Conservation (phyloP, 305 asterid genomes). For the Fraxinus velutina region DNA sequence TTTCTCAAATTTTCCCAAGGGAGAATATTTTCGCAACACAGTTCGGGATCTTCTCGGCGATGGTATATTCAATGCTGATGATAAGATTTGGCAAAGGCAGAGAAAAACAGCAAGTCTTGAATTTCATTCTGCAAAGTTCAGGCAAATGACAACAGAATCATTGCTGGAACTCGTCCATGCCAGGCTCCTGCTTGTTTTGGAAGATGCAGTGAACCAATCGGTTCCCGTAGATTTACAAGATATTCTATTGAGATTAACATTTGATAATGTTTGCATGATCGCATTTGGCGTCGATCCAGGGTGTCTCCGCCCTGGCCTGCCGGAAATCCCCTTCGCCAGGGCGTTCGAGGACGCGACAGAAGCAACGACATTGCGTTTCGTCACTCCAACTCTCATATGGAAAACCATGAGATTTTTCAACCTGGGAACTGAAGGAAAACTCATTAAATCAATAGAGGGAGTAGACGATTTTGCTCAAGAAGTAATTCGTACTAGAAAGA, state of each 20-base stretch:
- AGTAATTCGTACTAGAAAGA: conserved; percentile 66
- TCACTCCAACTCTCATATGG: conserved; percentile 78
- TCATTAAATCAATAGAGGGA: conserved; percentile 46
- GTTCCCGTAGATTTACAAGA: conserved; percentile 61
- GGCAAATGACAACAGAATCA: conserved; percentile 63
- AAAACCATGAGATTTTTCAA: conserved; percentile 51
- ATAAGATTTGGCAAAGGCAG: conserved; percentile 69
- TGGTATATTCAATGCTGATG: conserved; percentile 85
- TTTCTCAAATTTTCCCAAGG: conserved; percentile 77
- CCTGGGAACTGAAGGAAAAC: conserved; percentile 55
- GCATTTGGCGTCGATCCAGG: conserved; percentile 96
- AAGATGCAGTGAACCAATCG: conserved; percentile 37
- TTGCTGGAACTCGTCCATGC: conserved; percentile 68
- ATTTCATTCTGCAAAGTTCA: conserved; percentile 74
- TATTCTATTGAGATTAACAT: conserved; percentile 67
- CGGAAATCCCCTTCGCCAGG: conserved; percentile 71
- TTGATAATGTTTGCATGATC: conserved; percentile 87
- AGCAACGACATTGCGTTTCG: conserved; percentile 61
- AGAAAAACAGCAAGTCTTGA: conserved; percentile 83
- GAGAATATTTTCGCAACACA: conserved; percentile 58
- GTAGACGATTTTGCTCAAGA: conserved; percentile 71
- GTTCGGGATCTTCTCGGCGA: conserved; percentile 75
- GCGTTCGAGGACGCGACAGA: conserved; percentile 93
- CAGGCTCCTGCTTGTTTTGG: conserved; percentile 67
- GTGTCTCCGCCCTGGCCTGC: conserved; percentile 62